Evolutionary conservation across 306 rosid species (phyloP), one percentile per base, ranked within the genome.

Genomic region (Mimosa pudica): DNA sequence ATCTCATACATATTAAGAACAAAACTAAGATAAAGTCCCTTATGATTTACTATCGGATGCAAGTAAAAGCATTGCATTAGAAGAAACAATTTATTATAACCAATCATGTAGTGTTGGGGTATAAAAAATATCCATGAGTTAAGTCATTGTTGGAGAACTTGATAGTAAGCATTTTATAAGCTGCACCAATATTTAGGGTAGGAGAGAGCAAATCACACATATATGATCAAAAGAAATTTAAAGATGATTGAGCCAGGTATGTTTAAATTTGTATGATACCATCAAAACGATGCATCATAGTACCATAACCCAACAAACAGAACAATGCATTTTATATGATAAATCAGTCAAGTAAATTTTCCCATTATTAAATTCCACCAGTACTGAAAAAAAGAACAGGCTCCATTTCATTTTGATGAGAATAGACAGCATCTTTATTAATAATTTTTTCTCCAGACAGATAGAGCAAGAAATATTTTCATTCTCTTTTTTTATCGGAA

Each of bases 281-380:
- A 24, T 52, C 67, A 49, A 80, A 63, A 72, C 13, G 33, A 13
- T 20, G 66, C 58, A 41, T 51, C 77, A 78, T 48, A 38, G 16
- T 20, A 64, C 32, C 35, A 20, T 14, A 80, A 73, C 68, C 18
- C 73, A 13, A 80, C 55, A 80, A 74, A 42, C 24, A 57, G 10
- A 7, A 3, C 0, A 33, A 44, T 32, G 13, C 8, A 3, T 73
- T 74, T 65, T 41, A 47, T 48, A 51, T 1, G n/a, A 51, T 51
- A 51, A 49, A 51, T 51, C 4, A 51, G 55, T 13, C 55, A 3
- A 51, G 55, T 51, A 51, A 51, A 51, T 51, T 51, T 51, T 51
- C n/a, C 55, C 55, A 4, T 51, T 4, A 4, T 51, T 3, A n/a
- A 57, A 57, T 10, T n/a, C 32, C 62, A 57, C 4, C 62, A 1